Conservation (phyloP, 2,329 filamentous ascomycete species). For the Fusarium nelsonii region DNA sequence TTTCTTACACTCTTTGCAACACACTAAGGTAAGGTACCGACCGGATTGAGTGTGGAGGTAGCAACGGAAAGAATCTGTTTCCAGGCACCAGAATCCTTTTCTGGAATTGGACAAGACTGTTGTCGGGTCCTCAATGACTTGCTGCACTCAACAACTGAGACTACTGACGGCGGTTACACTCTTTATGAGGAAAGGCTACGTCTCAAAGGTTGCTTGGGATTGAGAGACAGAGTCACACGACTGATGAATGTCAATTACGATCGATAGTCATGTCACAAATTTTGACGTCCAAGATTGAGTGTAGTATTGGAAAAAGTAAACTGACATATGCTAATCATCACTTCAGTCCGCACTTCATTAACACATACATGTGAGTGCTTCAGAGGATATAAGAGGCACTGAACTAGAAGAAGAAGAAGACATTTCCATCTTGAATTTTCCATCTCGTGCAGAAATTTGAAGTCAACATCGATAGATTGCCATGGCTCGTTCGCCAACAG, state of each 20-base stretch:
- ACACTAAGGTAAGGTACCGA: constrained; percentile 35
- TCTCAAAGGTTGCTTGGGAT: constrained; percentile 24
- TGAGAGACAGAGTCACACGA: constrained; percentile 19
- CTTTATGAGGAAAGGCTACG: constrained; percentile 15
- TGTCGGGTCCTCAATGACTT: constrained; percentile 9
- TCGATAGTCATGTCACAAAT: constrained; percentile 13
- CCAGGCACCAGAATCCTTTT: constrained; percentile 7
- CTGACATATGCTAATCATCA: neutral
- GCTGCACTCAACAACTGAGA: constrained; percentile 25
- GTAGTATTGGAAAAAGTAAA: constrained; percentile 1
- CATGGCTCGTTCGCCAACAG: neutral
- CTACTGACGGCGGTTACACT: constrained; percentile 5
- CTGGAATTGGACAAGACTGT: constrained; percentile 17
- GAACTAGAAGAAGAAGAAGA: too few relatives aligned
- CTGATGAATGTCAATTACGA: constrained; percentile 33
- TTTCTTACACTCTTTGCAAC: neutral
- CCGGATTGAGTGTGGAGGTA: constrained; percentile 19
- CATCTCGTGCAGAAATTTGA: neutral
- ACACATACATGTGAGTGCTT: neutral
- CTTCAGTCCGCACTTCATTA: neutral
- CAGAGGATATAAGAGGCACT: too few relatives aligned
- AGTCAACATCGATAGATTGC: neutral
- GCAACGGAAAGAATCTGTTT: constrained; percentile 15
- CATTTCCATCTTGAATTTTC: neutral
- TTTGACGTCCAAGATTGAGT: neutral